Evolutionary conservation across 495 filamentous ascomycete species (phyloP).

Genomic region (Penicillium diatomitis): DNA sequence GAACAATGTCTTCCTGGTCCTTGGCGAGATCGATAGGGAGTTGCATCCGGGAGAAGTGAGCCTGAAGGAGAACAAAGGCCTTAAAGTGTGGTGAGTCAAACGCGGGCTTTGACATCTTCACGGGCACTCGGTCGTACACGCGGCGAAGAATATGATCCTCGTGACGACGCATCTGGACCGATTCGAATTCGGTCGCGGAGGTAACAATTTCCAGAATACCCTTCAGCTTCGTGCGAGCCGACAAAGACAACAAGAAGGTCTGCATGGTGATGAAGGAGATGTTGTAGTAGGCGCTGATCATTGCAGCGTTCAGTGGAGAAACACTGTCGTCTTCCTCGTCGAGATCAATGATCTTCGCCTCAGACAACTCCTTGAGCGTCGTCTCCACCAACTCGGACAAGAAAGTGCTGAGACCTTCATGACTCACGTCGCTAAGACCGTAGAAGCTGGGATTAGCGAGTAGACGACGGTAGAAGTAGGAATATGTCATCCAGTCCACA

Average conservation of each 20-base stretch:
- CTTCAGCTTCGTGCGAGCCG: constrained; percentile 82
- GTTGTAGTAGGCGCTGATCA: constrained; percentile 98
- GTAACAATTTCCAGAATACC: constrained; percentile 95
- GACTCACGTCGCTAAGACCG: constrained; percentile 76
- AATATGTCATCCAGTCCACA: constrained; percentile 96
- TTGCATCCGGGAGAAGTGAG: constrained; percentile 95
- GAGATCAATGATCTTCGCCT: constrained; percentile 92
- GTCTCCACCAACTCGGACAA: constrained; percentile 92
- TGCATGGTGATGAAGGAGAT: constrained; percentile 99
- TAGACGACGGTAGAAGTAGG: constrained; percentile 97
- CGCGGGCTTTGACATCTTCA: constrained; percentile 79
- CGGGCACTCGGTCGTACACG: constrained; percentile 87
- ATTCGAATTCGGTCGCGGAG: constrained; percentile 92
- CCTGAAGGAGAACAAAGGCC: constrained; percentile 90
- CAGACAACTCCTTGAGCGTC: constrained; percentile 81
- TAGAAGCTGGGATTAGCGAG: constrained; percentile 97
- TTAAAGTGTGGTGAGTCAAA: constrained; percentile 98
- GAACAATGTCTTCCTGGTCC: constrained; percentile 83
- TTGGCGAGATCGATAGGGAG: constrained; percentile 94
- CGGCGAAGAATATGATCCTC: constrained; percentile 82
- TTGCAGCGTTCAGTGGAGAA: constrained; percentile 83
- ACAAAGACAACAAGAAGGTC: constrained; percentile 95
- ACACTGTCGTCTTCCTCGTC: constrained; percentile 95
- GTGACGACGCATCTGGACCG: constrained; percentile 87
- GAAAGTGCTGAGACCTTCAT: constrained; percentile 88